A percentile compares a stretch with the other conserved stretches of the same genome.
phyloP scores from a whole-genome alignment of 345 rosid species.

The Acer saccharum region DNA sequence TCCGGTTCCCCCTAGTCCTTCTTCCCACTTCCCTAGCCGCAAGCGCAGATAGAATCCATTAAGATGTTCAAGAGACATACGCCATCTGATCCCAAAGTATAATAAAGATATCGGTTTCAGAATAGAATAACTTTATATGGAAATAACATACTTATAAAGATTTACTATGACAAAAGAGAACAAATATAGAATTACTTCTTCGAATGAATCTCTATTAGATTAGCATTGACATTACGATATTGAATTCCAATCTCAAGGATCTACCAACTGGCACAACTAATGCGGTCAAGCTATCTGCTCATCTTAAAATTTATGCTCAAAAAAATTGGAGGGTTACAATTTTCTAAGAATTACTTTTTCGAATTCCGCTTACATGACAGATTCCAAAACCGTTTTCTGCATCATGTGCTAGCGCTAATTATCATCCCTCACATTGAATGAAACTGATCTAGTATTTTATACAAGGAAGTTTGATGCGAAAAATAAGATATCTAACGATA shows the following conservation, averaged over 20 bases:
- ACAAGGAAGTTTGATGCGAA: not conserved
- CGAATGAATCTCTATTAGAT: not conserved
- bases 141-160: not conserved
- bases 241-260: not conserved
- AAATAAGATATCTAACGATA: not conserved
- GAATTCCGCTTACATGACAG: too few species aligned
- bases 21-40: constrained; percentile 81
- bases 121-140: not conserved
- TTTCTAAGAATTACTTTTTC: not conserved
- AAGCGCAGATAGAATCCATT: constrained; percentile 80
- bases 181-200: not conserved
- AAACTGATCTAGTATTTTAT: not conserved
- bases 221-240: not conserved
- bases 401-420: not conserved
- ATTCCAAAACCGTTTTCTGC: too few species aligned
- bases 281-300: not conserved
- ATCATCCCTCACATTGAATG: not conserved
- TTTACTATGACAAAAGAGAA: not conserved
- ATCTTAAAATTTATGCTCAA: not conserved
- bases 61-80: constrained; percentile 48
- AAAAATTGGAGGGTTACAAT: not conserved
- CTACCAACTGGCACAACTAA: not conserved
- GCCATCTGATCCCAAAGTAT: constrained; percentile 46
- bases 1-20: constrained; percentile 70
- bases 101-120: not conserved